Base-by-base conservation (phyloP, 768 basidiomycete genomes). In the Pulveroboletus sp. region DNA sequence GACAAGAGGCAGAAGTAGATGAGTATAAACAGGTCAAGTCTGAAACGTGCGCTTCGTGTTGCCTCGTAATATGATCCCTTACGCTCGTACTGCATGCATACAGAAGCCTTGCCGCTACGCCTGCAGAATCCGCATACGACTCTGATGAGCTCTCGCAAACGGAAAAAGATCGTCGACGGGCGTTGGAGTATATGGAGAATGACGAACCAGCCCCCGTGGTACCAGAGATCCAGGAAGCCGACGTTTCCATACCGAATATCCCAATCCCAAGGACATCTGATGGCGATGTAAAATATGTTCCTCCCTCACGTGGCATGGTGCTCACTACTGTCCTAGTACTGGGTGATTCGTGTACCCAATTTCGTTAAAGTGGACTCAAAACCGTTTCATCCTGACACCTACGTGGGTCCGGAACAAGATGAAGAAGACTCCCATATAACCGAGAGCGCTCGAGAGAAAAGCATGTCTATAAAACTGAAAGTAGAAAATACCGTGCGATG, bases 401-500 rank as follows among this genome's bases (percentile, higher is more conserved):
- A 93, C 68, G 75, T 84, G 40, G 88, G 86, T 17, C 83, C 89
- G 15, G 90, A 92, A 59, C 84, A 88, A 30, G 88, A 89, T 36
- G 78, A 82, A 30, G 83, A 81, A 37, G 80, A 84, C 43, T 60
- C 71, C 14, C 74, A 77, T 28, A 73, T 79, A 45, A 76, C 72
- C 9, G 83, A 83, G 49, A 81, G 76, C 13, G 67, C 83, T 21
- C 81, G 83, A 46, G 86, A 90, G 68, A 84, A 84, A 69, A 86
- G 85, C 49, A 89, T 88, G 83, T 77, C 81, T 39, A 84, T 90
- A 61, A 92, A 90, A 64, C 78, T 90, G 43, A 86, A 89, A 57
- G 89, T 96, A 8, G 90, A 93, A 73, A 96, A 96, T 67, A 94
- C 93, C 6, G 77, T 98, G 17, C 80, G 96, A 35, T 99, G 96